phyloP scores from a whole-genome alignment of 257 asterid genomes.

The Solanum sitiens region DNA sequence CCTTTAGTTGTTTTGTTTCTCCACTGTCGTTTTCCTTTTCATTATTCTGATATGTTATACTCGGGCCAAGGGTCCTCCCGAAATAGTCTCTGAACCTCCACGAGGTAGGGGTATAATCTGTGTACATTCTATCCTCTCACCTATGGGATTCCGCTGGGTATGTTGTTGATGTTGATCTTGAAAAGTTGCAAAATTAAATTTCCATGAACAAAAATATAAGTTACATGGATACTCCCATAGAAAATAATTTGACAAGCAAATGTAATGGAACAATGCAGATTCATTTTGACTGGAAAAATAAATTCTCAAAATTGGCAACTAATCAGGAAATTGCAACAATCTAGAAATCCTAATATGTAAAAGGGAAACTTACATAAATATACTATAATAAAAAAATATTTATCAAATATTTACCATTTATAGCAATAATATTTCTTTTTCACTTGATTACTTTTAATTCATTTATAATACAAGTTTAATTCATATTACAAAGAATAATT shows the following conservation, averaged over 20 bases:
- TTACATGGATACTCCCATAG: neutral
- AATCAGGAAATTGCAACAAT: neutral
- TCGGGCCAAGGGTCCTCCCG: neutral
- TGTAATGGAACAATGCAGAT: neutral
- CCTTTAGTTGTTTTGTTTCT: neutral
- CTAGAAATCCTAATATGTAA: neutral
- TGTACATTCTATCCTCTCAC: neutral
- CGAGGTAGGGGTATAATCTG: neutral
- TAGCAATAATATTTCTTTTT: no score
- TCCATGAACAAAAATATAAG: neutral
- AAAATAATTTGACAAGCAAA: neutral
- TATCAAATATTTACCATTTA: no score
- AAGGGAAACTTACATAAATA: no score
- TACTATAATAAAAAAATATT: no score
- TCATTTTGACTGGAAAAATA: neutral
- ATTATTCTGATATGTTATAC: neutral
- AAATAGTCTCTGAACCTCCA: neutral
- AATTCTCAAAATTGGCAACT: neutral
- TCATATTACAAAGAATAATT: no score
- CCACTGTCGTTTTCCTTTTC: neutral
- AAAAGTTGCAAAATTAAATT: neutral
- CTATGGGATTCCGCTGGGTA: neutral
- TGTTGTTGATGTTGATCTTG: neutral
- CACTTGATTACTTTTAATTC: no score
- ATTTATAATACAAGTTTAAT: no score